phyloP scores from a whole-genome alignment of 1,284 basidiomycete species.

The Malassezia pachydermatis region DNA sequence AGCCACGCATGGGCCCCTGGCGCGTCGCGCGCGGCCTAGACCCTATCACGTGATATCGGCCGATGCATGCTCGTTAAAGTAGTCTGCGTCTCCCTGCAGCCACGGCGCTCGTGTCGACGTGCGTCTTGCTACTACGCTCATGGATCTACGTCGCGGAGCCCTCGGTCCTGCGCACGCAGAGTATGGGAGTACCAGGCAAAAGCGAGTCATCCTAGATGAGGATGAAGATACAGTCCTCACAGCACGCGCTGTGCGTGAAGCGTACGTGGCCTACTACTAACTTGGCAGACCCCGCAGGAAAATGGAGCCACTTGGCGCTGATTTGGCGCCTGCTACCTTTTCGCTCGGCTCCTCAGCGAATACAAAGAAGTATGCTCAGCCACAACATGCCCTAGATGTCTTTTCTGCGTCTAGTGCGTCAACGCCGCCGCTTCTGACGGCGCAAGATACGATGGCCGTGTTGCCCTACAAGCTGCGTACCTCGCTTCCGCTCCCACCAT shows the following conservation, averaged over 20 bases:
- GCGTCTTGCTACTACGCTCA: background rate
- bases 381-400: background rate
- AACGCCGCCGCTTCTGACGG: no score
- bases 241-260: conserved; percentile 8
- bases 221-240: conserved; percentile 8
- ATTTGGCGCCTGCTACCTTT: conserved; percentile 3
- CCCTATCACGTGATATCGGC: conserved; percentile 2
- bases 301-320: background rate
- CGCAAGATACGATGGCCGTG: background rate
- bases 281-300: background rate
- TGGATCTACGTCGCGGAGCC: no score
- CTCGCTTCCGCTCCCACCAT: conserved; percentile 23
- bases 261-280: no score
- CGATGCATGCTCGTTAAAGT: conserved; percentile 13
- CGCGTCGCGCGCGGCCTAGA: no score
- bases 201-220: background rate
- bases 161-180: no score
- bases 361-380: background rate
- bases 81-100: conserved; percentile 2
- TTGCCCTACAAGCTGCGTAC: conserved; percentile 1
- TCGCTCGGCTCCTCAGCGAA: no score
- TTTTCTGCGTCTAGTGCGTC: background rate
- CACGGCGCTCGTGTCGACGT: background rate
- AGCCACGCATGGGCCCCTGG: background rate
- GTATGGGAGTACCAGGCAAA: background rate